phyloP scores from a whole-genome alignment of 345 rosid genomes.

The Cochlearia excelsa region DNA sequence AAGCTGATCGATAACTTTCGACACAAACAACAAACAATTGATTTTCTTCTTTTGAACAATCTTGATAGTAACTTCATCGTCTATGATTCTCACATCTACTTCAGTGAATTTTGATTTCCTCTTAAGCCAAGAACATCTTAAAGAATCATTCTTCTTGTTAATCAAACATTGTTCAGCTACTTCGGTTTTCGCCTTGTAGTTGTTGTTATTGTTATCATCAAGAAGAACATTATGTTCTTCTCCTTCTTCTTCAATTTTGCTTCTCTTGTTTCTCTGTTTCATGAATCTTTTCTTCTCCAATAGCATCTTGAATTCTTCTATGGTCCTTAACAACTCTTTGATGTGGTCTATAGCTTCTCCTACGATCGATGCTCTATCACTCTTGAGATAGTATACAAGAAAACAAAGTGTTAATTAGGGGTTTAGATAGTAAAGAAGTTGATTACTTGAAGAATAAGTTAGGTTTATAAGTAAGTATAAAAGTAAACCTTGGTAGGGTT shows the following conservation, averaged over 20 bases:
- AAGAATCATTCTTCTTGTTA: constrained; percentile 35
- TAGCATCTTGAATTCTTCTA: constrained; percentile 59
- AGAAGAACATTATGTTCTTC: constrained; percentile 2
- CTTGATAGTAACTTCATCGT: constrained; percentile 73
- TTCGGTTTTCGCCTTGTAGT: constrained; percentile 41
- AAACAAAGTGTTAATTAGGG: not conserved
- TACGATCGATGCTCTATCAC: constrained; percentile 66
- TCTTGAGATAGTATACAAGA: constrained; percentile 27
- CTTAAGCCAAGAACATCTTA: constrained; percentile 82
- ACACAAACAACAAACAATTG: constrained; percentile 59
- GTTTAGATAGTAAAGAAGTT: no score
- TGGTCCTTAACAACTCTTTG: constrained; percentile 60
- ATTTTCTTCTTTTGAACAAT: constrained; percentile 68
- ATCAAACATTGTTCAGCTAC: constrained; percentile 43
- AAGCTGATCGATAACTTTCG: constrained; percentile 70
- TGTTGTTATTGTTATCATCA: constrained; percentile 12
- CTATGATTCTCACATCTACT: constrained; percentile 71
- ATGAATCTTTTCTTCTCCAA: constrained; percentile 59
- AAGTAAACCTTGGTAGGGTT: constrained; percentile 57
- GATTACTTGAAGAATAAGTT: constrained; percentile 15
- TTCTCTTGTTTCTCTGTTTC: constrained; percentile 47
- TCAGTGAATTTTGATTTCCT: constrained; percentile 72
- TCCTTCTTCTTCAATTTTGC: constrained; percentile 41
- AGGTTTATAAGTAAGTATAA: not conserved
- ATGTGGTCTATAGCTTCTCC: constrained; percentile 74